phyloP scores from a whole-genome alignment of 2,329 filamentous ascomycete genomes.

The Dactylellina haptotyla region DNA sequence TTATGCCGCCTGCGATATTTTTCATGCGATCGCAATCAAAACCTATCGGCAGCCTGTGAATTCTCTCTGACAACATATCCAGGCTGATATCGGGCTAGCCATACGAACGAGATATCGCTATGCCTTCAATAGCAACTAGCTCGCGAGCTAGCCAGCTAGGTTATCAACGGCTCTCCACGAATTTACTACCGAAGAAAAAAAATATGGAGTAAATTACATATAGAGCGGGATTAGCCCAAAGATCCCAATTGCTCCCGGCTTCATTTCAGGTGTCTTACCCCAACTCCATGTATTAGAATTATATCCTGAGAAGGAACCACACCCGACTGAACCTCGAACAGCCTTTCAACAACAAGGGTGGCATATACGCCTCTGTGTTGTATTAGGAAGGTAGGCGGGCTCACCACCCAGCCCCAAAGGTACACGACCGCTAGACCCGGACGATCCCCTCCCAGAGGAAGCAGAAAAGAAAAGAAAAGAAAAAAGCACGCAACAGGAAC shows the following conservation, averaged over 20 bases:
- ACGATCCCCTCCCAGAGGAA: slow-evolving; percentile 15
- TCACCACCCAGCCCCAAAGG: slow-evolving; percentile 23
- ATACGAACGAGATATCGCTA: neutral
- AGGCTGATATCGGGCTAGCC: neutral
- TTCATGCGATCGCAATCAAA: slow-evolving; percentile 14
- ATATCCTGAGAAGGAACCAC: slow-evolving; percentile 53
- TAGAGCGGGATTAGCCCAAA: slow-evolving; percentile 33
- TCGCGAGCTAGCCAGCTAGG: neutral
- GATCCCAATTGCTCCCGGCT: slow-evolving; percentile 20
- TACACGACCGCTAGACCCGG: slow-evolving; percentile 12
- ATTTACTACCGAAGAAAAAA: neutral
- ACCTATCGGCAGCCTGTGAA: neutral
- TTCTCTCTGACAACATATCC: neutral
- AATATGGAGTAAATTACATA: slow-evolving; percentile 6
- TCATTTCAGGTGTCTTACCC: slow-evolving; percentile 42
- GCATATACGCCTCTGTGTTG: slow-evolving; percentile 28
- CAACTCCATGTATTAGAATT: slow-evolving; percentile 44
- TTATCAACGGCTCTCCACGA: neutral
- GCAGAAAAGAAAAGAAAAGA: no score
- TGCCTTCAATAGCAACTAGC: neutral
- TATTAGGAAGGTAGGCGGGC: slow-evolving; percentile 48
- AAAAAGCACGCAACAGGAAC: slow-evolving; percentile 51
- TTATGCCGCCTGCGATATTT: slow-evolving; percentile 28
- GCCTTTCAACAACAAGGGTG: slow-evolving; percentile 23
- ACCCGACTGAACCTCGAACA: slow-evolving; percentile 42